These are phyloP conservation scores for Lentinus brumalis DNA, from an alignment of 768 basidiomycete genomes.

Conservation along the genomic window DNA sequence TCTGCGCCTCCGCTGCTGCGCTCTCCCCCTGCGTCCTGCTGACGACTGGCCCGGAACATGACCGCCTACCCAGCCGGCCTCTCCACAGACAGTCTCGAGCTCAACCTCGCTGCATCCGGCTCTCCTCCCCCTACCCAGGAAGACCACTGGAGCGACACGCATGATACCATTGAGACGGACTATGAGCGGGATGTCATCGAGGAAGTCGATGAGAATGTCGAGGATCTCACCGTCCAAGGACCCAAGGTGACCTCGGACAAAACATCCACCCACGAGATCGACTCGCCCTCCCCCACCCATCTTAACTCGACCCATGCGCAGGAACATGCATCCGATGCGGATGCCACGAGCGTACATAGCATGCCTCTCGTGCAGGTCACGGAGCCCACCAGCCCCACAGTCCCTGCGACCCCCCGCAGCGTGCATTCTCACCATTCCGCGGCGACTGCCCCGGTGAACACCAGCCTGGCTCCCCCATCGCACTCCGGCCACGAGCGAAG, in stretches of 20 bases:
- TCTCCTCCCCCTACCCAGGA: conserved; percentile 29
- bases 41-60: conserved; percentile 18
- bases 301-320: conserved; percentile 24
- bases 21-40: neutral
- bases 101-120: conserved; percentile 17
- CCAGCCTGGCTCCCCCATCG: conserved; percentile 26
- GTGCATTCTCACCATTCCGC: conserved; percentile 35
- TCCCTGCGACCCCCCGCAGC: conserved; percentile 29
- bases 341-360: conserved; percentile 57
- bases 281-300: conserved; percentile 41
- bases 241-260: conserved; percentile 30
- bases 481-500: conserved; percentile 18
- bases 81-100: conserved; percentile 30
- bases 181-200: conserved; percentile 34
- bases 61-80: conserved; percentile 28
- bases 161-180: conserved; percentile 38
- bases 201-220: conserved; percentile 24
- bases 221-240: conserved; percentile 30
- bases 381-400: conserved; percentile 36
- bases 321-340: conserved; percentile 45
- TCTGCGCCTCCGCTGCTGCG: neutral
- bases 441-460: conserved; percentile 29
- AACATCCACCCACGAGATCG: conserved; percentile 26
- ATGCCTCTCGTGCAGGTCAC: conserved; percentile 57
- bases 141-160: conserved; percentile 41